These are phyloP conservation scores for Marsdenia floribunda DNA, from an alignment of 257 asterid genomes.

Conservation along the genomic window DNA sequence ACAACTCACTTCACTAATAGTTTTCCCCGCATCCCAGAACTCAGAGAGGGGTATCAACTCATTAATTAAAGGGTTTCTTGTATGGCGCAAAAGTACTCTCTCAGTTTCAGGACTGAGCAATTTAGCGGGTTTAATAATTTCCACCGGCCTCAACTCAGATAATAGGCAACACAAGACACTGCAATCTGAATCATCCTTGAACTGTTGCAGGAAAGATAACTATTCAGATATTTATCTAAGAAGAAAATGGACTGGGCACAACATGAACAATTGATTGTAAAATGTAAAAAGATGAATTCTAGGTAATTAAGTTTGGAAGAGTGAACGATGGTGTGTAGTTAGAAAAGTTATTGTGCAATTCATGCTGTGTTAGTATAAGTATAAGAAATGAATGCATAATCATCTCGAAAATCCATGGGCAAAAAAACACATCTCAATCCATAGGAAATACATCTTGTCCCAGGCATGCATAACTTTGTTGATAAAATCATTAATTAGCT, in stretches of 20 bases:
- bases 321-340: not conserved
- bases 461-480: not conserved
- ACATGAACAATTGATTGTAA: not conserved
- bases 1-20: conserved; percentile 54
- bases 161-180: conserved; percentile 72
- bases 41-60: conserved; percentile 86
- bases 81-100: conserved; percentile 63
- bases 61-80: conserved; percentile 76
- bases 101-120: conserved; percentile 82
- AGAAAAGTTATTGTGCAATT: not conserved
- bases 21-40: conserved; percentile 90
- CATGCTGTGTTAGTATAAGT: not conserved
- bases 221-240: not conserved
- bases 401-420: not conserved
- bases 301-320: conserved; percentile 4
- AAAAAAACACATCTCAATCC: not conserved
- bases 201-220: conserved; percentile 41
- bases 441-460: not conserved
- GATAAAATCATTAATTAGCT: not conserved
- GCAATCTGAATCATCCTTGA: conserved; percentile 92
- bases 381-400: not conserved
- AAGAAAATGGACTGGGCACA: not conserved
- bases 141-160: conserved; percentile 93
- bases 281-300: not conserved
- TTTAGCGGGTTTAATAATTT: conserved; percentile 86